Evolutionary conservation across 2,329 filamentous ascomycete genomes (phyloP), one percentile per base, ranked within the genome.

Genomic region (Trematosphaeria pertusa): DNA sequence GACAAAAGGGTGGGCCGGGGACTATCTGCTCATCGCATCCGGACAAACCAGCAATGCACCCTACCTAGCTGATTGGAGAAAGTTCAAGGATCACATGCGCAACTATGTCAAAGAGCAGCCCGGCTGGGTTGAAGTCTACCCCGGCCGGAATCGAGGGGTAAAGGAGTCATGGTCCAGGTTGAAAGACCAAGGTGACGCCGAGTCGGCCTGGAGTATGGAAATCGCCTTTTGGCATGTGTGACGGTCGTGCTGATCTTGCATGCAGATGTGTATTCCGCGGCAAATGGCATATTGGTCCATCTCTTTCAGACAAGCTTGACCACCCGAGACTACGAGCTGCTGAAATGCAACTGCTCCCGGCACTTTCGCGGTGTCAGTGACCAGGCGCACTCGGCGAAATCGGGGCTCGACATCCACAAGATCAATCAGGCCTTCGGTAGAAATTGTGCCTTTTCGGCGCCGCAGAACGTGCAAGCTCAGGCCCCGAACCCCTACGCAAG

Each of bases 81-180:
- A 64, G n/a, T 67, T 72, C 54, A 73, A 73, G 49, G 70, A 73
- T 28, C 52, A 67, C 20, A 59, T 71, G 20, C 62, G 70, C 7
- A 64, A 58, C 40, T 53, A 59, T 7, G 61, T 71, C 15, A 63
- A 63, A 37, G 59, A 67, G 35, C 69, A 72, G 22, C 70, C 70
- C 14, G 69, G 69, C 2, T 72, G 69, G 70, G 63, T 62, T 10
- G 61, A 72, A n/a, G 64, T 72, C 4, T 56, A 53, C 14, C 41
- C 59, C 19, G 64, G 62, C 8, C 56, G 57, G 38, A 61, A 54
- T 40, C 49, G 55, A 46, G 64, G 67, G 4, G 59, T 68, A 17
- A 66, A 59, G 54, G 61, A 71, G 45, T 69, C 64, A 20, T 72
- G 67, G 63, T 70, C 66, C 47, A 63, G 62, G 42, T 52, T 73